Evolutionary conservation across 495 filamentous ascomycete species (phyloP), one percentile per base, ranked within the genome.

Genomic region (Podospora conica): DNA sequence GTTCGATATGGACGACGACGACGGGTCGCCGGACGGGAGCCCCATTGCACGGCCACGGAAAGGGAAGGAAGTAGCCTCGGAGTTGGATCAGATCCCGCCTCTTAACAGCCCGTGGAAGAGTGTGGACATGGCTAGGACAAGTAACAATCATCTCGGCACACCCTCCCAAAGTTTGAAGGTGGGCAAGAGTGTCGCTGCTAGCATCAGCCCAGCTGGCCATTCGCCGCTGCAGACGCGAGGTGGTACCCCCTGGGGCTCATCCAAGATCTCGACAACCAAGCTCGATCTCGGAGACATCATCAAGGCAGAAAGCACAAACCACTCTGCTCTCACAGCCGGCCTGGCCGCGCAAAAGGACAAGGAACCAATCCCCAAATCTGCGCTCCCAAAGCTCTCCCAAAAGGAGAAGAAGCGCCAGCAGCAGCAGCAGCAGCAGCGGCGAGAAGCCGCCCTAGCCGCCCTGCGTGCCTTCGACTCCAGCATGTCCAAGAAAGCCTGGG

Each of bases 1-100:
- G 80, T 97, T 96, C 71, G 88, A 92, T 66, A 96, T 96, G 91
- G 93, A 96, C 64, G 92, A 94, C n/a, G 92, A 91, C 53, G 80
- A 74, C 11, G 3, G 65, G 9, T 65, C 69, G 9, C 60, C 66
- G 0, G 21, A 63, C 9, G 28, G 56, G 27, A 75, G 76, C 22
- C 71, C 74, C 9, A 58, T 67, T 3, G 3, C 64, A n/a, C 67
- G 64, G 25, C 61, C 72, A 11, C 64, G 53, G 18, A 70, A 66
- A 54, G 23, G 59, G 3, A 40, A 23, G 9, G 62, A 66, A n/a
- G 27, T 31, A 20, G 11, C 53, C 2, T 7, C 65, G 27, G 69
- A 69, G 10, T 2, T 68, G 55, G 74, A 75, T 25, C 65, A 73
- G 12, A 53, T 67, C 3, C 64, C 70, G 29, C 7, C 69, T 2